Evolutionary conservation across 208 protist genomes (phyloP).

Genomic region (Leishmania aethiopica): DNA sequence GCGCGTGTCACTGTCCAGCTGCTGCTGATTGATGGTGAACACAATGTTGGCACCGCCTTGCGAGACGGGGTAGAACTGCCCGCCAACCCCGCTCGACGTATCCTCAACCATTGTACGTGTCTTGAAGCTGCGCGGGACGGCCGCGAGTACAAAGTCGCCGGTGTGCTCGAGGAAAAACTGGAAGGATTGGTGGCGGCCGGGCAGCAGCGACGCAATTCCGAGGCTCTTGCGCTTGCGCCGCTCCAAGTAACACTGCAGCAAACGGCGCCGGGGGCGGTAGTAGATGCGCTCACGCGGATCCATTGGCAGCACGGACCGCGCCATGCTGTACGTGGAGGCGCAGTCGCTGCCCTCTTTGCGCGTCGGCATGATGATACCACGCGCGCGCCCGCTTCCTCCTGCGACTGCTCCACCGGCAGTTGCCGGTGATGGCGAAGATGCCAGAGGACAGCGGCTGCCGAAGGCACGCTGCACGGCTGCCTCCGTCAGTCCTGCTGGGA

Average conservation of each 20-base stretch:
- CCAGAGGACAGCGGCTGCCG: background rate
- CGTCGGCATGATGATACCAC: constrained; percentile 34
- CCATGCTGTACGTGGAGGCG: constrained; percentile 53
- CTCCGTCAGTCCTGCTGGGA: constrained; percentile 16
- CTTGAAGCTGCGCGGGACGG: constrained; percentile 18
- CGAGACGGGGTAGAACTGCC: constrained; percentile 29
- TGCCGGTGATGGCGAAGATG: background rate
- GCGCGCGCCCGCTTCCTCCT: background rate
- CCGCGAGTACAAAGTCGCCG: constrained; percentile 46
- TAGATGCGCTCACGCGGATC: constrained; percentile 54
- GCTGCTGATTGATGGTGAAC: constrained; percentile 37
- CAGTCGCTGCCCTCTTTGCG: constrained; percentile 44
- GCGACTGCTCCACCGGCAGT: background rate
- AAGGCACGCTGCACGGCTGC: constrained; percentile 21
- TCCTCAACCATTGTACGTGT: constrained; percentile 26
- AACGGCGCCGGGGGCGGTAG: constrained; percentile 45
- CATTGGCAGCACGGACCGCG: constrained; percentile 43
- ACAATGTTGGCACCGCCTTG: constrained; percentile 32
- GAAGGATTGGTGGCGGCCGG: constrained; percentile 26
- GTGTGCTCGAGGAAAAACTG: constrained; percentile 48
- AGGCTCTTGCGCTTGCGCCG: constrained; percentile 22
- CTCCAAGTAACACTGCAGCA: constrained; percentile 52
- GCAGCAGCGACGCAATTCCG: constrained; percentile 22
- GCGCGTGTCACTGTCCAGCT: constrained; percentile 33
- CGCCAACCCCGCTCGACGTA: constrained; percentile 33